Percentiles rank a stretch among this genome's conserved stretches.
Conservation (phyloP, 2,329 filamentous ascomycete species). For the Chaetothyriales sp. region DNA sequence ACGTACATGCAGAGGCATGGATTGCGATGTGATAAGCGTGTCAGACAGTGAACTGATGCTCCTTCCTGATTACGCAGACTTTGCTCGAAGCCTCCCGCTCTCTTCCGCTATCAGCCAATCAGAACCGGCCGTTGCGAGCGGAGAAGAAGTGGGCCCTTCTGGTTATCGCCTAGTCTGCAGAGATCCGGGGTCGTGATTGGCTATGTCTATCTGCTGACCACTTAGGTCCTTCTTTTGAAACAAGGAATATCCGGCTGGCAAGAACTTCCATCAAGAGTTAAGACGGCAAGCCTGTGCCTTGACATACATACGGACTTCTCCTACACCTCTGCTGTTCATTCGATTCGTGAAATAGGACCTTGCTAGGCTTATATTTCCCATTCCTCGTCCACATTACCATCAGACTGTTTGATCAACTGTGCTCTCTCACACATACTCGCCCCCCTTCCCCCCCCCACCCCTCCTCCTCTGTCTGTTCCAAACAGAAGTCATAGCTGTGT, state of each 20-base stretch:
- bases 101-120: not conserved
- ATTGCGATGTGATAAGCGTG: not conserved
- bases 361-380: not conserved
- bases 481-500: not conserved
- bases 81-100: not conserved
- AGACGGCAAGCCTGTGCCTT: not conserved
- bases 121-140: not conserved
- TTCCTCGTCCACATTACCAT: not conserved
- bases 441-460: too few relatives aligned
- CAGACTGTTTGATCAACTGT: not conserved
- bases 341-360: not conserved
- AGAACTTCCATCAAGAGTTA: not conserved
- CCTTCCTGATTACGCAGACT: too few relatives aligned
- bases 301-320: not conserved
- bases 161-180: not conserved
- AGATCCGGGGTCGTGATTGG: not conserved
- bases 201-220: not conserved
- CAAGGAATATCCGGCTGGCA: not conserved
- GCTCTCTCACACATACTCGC: not conserved
- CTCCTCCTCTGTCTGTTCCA: not conserved
- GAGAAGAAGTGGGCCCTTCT: not conserved
- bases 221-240: not conserved
- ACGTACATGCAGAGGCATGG: too few relatives aligned
- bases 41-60: not conserved
- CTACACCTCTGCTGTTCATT: not conserved